phyloP scores from a whole-genome alignment of 768 basidiomycete species.

The Daedaleopsis nitida region DNA sequence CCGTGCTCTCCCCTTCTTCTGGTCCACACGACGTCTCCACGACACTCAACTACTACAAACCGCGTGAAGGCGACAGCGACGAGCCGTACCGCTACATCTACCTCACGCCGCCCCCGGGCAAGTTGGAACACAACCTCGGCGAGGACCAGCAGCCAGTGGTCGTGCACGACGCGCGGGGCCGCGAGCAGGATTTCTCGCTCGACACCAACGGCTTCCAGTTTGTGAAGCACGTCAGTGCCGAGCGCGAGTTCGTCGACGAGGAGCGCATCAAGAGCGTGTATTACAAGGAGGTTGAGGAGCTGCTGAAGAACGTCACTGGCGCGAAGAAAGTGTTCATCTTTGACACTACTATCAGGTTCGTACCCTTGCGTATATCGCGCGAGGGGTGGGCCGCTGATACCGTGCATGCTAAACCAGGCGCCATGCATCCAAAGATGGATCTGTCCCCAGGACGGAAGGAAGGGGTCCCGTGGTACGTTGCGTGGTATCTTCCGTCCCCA shows the following conservation, averaged over 20 bases:
- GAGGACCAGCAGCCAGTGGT: constrained; percentile 28
- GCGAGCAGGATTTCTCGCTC: constrained; percentile 31
- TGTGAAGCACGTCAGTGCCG: constrained; percentile 33
- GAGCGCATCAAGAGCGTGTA: constrained; percentile 39
- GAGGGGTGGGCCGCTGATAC: neutral
- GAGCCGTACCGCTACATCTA: constrained; percentile 38
- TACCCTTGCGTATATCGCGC: neutral
- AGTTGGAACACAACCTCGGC: constrained; percentile 33
- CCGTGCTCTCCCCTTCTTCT: neutral
- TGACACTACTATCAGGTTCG: constrained; percentile 46
- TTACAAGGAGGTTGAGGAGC: constrained; percentile 44
- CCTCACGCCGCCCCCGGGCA: constrained; percentile 23
- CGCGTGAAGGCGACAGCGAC: constrained; percentile 27
- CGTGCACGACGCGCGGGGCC: constrained; percentile 35
- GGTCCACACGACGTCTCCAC: constrained; percentile 38
- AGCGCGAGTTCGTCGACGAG: constrained; percentile 44
- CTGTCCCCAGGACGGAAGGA: constrained; percentile 10
- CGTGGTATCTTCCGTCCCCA: neutral
- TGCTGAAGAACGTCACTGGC: constrained; percentile 42
- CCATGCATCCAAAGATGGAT: constrained; percentile 18
- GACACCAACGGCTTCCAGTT: constrained; percentile 50
- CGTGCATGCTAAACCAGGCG: constrained; percentile 7
- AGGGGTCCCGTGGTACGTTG: constrained; percentile 37
- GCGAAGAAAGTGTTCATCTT: constrained; percentile 45
- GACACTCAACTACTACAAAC: constrained; percentile 39